Evolutionary conservation across 768 basidiomycete genomes (phyloP), one percentile per base, ranked within the genome.

Genomic region (Calocera cornea): DNA sequence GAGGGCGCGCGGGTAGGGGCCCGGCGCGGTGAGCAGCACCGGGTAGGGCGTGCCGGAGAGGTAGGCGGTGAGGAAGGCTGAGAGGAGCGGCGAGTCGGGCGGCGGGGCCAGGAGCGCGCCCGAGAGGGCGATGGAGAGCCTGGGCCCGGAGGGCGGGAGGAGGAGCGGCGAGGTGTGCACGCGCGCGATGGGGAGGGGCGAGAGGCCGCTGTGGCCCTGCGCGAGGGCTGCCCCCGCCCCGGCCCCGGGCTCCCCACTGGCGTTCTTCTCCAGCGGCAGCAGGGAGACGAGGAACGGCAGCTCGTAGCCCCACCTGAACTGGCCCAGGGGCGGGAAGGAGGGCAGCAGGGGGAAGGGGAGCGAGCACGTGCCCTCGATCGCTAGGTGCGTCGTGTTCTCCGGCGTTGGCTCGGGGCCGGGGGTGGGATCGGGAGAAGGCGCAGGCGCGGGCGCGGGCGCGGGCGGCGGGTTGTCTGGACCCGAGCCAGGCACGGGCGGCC

Each of bases 201-300:
- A 12, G 3, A 69, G 17, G 27, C 71, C 67, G 50, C 29, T 73
- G 11, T 60, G 49, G 49, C 10, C 10, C 24, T 50, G 49, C 10
- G 49, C 49, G 12, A 50, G 49, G 14, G 8, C 19, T 16, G 31
- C 14, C 5, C 10, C 31, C 10, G 54, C 11, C 7, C 5, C 2
- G 31, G 54, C 22, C 14, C 31, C 31, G 14, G 24, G 24, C 54
- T 33, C 54, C 14, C 27, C 22, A 2, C 27, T 19, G 14, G 11
- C 19, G 19, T 40, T 66, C 0, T 66, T 17, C 54, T 72, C 72
- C 34, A 29, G 40, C 40, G 72, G 54, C 10, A 83, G 82, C 24
- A 89, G 76, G 1, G 81, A 84, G 44, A 89, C 78, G 14, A 79
- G 73, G 73, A 91, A 90, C 1, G 88, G 87, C 0, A 90, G 72